Evolutionary conservation across 352 stramenopile species (phyloP).

Genomic region (Phytophthora meadii): DNA sequence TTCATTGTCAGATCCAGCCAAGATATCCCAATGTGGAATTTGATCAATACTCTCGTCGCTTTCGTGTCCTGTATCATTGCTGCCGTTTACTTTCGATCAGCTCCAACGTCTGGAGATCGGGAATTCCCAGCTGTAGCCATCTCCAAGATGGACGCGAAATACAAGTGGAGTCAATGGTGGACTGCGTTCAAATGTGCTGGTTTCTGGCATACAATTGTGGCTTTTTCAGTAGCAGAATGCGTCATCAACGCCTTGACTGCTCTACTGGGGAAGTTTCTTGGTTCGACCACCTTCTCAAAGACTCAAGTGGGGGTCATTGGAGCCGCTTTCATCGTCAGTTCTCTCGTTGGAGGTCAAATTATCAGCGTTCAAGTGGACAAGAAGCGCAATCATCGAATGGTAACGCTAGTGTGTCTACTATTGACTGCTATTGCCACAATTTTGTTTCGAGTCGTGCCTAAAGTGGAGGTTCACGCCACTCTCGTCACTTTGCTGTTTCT

Average conservation of each 20-base stretch:
- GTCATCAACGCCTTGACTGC: constrained; percentile 74
- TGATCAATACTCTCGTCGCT: constrained; percentile 41
- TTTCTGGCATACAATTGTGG: constrained; percentile 64
- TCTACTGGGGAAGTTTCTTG: constrained; percentile 68
- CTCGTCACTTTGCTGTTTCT: constrained; percentile 52
- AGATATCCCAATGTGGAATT: constrained; percentile 50
- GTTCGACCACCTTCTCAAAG: constrained; percentile 55
- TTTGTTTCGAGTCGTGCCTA: constrained; percentile 48
- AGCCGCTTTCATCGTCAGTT: constrained; percentile 73
- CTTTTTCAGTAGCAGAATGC: constrained; percentile 72
- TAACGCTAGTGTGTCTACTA: constrained; percentile 56
- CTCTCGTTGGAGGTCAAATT: constrained; percentile 64
- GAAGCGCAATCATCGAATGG: constrained; percentile 54
- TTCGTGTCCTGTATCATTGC: constrained; percentile 26
- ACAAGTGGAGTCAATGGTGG: constrained; percentile 40
- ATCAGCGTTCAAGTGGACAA: constrained; percentile 67
- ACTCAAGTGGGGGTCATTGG: constrained; percentile 63
- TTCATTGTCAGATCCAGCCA: constrained; percentile 53
- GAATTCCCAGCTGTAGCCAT: not conserved
- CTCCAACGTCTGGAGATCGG: constrained; percentile 22
- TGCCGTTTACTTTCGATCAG: constrained; percentile 47
- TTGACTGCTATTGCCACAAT: constrained; percentile 43
- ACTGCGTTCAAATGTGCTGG: constrained; percentile 61
- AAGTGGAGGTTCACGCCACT: constrained; percentile 32
- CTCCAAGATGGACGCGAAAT: not conserved